Base-by-base conservation (phyloP, 164 flowering plant genomes). In the Protea cynaroides region DNA sequence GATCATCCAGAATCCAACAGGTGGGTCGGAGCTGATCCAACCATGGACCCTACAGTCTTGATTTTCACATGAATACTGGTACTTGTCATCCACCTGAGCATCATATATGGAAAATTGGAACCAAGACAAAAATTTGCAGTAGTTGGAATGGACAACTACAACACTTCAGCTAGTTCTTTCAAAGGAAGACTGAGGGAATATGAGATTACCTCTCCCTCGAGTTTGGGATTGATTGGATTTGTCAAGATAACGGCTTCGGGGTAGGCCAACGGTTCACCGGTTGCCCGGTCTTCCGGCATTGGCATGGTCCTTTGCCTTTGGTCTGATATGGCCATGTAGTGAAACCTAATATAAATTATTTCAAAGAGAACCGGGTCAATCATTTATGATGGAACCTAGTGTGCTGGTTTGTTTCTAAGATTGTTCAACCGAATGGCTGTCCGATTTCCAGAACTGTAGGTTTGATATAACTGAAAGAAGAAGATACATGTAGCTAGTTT, bases 61-160 rank as follows among this genome's bases (percentile, higher is more conserved):
- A 75, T 79, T 80, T 17, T 91, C 87, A 51, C 81, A 71, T 0
- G 97, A 85, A 66, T 94, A 91, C 59, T 94, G 89, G 71, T 91
- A 94, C 75, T 94, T 94, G 80, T 94, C 97, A 78, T 94, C 97
- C 67, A 89, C 96, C 98, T 94, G 74, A 79, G 85, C n/a, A n/a
- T n/a, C n/a, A n/a, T n/a, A 67, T 92, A 29, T 29, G 34, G 4
- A 29, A 29, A 29, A 29, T 29, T 29, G 4, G n/a, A n/a, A n/a
- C n/a, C n/a, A n/a, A n/a, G n/a, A n/a, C n/a, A n/a, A n/a, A n/a
- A n/a, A n/a, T n/a, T n/a, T n/a, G 34, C 34, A 29, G 5, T 29
- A 29, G 34, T 29, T 2, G 34, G 4, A 29, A 29, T 29, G 34
- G 34, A 29, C 34, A 29, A 29, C n/a, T n/a, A n/a, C 34, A 29